Evolutionary conservation across 2,329 filamentous ascomycete genomes (phyloP).

Genomic region (Curvularia spicifera): DNA sequence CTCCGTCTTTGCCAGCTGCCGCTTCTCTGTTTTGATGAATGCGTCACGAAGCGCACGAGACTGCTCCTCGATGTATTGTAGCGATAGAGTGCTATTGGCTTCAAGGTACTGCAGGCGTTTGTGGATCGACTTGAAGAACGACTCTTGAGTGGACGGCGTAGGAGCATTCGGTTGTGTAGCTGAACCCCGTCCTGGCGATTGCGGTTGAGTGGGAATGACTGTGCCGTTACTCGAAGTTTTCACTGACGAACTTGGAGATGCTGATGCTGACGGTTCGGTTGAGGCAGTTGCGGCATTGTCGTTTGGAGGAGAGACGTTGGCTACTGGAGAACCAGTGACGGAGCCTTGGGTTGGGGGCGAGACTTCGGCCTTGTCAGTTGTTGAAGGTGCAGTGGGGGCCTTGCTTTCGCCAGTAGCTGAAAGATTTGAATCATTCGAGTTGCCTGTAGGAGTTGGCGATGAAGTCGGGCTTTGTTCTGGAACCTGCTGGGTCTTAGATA

Average conservation of each 20-base stretch:
- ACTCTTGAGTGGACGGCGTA: constrained; percentile 89
- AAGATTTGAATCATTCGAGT: background rate
- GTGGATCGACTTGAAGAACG: constrained; percentile 95
- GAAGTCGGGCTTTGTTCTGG: background rate
- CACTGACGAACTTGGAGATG: constrained; percentile 16
- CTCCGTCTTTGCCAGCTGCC: constrained; percentile 82
- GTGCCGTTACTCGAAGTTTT: constrained; percentile 31
- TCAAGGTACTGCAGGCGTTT: constrained; percentile 92
- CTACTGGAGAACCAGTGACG: constrained; percentile 9
- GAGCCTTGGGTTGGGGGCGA: constrained; percentile 11
- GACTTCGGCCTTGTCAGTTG: constrained; percentile 2
- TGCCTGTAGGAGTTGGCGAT: background rate
- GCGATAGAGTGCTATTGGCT: constrained; percentile 86
- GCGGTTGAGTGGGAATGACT: constrained; percentile 21
- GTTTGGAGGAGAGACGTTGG: constrained; percentile 15
- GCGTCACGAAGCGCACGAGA: constrained; percentile 88
- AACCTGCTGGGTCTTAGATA: background rate
- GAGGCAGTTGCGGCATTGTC: constrained; percentile 16
- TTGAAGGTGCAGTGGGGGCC: background rate
- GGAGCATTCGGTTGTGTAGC: constrained; percentile 59
- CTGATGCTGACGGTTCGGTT: constrained; percentile 20
- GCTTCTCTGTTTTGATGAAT: constrained; percentile 83
- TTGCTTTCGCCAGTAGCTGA: background rate
- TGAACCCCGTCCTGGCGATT: constrained; percentile 36
- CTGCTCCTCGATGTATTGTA: constrained; percentile 97